Evolutionary conservation across 192 early-diverging fungal genomes (phyloP).

Genomic region (Chytriomyces hyalinus): DNA sequence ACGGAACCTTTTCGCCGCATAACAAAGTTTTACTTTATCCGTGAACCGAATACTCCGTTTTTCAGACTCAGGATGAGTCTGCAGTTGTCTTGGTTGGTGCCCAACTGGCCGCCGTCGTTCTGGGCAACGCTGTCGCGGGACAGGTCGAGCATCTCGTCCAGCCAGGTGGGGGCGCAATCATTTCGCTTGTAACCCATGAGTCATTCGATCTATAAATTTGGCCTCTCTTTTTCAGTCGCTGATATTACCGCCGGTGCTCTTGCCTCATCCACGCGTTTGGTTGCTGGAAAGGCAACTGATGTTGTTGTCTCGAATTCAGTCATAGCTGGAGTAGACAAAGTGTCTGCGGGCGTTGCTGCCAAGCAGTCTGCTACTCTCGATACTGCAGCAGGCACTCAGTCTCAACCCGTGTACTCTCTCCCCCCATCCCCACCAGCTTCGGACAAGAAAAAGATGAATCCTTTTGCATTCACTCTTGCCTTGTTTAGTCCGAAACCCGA

Average conservation of each 20-base stretch:
- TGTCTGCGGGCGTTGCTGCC: neutral
- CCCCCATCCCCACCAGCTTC: neutral
- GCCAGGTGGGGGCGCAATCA: neutral
- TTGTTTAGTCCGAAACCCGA: neutral
- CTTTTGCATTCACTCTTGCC: neutral
- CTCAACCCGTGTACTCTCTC: neutral
- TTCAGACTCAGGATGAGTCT: slow-evolving; percentile 21
- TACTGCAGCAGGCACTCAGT: neutral
- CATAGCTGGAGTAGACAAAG: neutral
- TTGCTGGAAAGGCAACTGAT: neutral
- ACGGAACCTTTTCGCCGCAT: neutral
- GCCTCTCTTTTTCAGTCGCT: no score
- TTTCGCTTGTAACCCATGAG: neutral
- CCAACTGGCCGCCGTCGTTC: slow-evolving; percentile 12
- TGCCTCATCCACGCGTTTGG: neutral
- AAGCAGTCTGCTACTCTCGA: neutral
- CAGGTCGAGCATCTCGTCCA: neutral
- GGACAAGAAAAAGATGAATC: neutral
- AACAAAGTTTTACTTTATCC: no score
- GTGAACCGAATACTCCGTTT: neutral
- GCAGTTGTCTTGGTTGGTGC: slow-evolving; percentile 12
- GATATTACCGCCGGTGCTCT: no score
- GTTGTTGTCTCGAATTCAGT: neutral
- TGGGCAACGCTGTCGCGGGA: slow-evolving; percentile 7
- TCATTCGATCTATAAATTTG: no score